Percentiles rank a stretch among this genome's conserved stretches.
Conservation (phyloP, 2,329 filamentous ascomycete species). For the Sarocladium oryzae region DNA sequence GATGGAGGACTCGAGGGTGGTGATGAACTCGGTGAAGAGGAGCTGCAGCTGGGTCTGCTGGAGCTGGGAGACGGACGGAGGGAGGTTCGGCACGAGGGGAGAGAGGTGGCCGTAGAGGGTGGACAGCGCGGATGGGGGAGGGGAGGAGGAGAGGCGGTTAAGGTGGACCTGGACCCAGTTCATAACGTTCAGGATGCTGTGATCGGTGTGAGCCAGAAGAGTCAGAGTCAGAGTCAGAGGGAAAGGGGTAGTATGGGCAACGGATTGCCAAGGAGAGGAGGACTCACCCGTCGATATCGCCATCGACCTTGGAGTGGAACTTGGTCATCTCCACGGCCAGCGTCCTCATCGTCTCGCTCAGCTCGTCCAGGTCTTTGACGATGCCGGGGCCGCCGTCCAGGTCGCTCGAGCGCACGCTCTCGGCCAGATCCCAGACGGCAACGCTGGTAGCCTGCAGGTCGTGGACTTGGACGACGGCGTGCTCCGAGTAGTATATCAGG, state of each 20-base stretch:
- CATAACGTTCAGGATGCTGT: conserved; percentile 84
- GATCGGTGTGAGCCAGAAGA: conserved; percentile 15
- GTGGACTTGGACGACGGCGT: conserved; percentile 77
- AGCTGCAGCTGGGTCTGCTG: conserved; percentile 75
- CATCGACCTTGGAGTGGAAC: conserved; percentile 90
- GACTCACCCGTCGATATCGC: conserved; percentile 74
- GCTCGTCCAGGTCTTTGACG: conserved; percentile 74
- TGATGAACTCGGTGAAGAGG: conserved; percentile 78
- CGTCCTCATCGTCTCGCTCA: conserved; percentile 79
- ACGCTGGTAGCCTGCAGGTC: conserved; percentile 87
- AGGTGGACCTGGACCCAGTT: conserved; percentile 91
- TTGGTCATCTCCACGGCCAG: conserved; percentile 79
- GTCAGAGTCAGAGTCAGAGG: background rate
- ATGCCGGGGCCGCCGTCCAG: conserved; percentile 87
- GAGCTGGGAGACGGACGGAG: conserved; percentile 56
- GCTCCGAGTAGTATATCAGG: conserved; percentile 89
- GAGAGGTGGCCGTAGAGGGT: conserved; percentile 79
- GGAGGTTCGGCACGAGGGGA: conserved; percentile 59
- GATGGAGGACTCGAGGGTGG: conserved; percentile 83
- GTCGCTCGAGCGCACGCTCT: conserved; percentile 82
- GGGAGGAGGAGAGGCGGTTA: conserved; percentile 56
- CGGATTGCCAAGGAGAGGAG: background rate
- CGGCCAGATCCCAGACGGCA: conserved; percentile 89
- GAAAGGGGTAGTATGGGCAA: background rate
- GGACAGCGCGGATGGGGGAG: conserved; percentile 52